phyloP scores from a whole-genome alignment of 495 filamentous ascomycete species.

The Trichoderma orchidacearum region DNA sequence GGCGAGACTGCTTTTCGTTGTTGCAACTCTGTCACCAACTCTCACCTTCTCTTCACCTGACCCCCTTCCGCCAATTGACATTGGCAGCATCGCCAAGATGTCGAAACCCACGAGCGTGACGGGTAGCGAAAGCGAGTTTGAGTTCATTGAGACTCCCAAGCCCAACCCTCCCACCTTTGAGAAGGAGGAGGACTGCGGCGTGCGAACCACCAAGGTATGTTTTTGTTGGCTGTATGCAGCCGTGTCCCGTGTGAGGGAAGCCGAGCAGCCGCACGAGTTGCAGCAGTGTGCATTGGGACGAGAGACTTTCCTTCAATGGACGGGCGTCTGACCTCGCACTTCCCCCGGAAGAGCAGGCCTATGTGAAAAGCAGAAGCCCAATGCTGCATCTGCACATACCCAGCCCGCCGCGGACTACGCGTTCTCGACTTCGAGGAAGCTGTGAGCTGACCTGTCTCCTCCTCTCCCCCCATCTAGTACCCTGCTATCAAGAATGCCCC shows the following conservation, averaged over 20 bases:
- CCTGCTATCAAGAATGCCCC: conserved; percentile 70
- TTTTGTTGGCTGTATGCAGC: neutral
- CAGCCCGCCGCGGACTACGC: neutral
- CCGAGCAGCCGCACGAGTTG: too few relatives aligned
- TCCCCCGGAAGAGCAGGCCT: too few relatives aligned
- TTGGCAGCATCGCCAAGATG: neutral
- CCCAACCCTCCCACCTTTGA: conserved; percentile 40
- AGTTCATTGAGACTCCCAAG: conserved; percentile 68
- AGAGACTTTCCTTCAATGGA: too few relatives aligned
- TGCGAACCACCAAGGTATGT: conserved; percentile 58
- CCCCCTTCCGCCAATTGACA: neutral
- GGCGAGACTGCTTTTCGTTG: neutral
- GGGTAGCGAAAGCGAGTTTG: conserved; percentile 42
- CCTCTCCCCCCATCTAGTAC: conserved; percentile 34
- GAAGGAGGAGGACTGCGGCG: conserved; percentile 55
- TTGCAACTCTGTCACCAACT: neutral
- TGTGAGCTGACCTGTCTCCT: conserved; percentile 4
- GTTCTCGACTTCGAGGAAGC: neutral
- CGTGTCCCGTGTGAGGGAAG: too few relatives aligned
- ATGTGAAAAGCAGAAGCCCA: too few relatives aligned
- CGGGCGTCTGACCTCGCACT: too few relatives aligned
- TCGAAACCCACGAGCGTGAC: neutral
- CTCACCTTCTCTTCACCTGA: neutral
- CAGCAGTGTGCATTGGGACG: too few relatives aligned
- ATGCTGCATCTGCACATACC: neutral